Conservation (phyloP, 2,329 filamentous ascomycete genomes). For the Diplodia seriata region DNA sequence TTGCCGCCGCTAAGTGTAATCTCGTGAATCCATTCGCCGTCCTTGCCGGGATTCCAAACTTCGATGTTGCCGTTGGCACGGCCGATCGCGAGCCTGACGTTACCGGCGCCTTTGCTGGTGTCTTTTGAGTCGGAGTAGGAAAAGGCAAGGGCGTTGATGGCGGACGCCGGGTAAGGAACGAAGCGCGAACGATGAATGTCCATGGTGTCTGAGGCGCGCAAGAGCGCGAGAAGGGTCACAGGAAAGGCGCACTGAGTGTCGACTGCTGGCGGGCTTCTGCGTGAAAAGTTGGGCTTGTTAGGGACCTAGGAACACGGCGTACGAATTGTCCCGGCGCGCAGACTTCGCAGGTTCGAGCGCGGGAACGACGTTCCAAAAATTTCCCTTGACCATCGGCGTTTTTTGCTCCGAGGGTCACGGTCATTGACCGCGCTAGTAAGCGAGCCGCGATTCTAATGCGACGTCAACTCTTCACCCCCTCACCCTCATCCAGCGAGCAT, state of each 20-base stretch:
- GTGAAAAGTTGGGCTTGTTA: neutral
- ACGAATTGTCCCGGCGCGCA: conserved; percentile 3
- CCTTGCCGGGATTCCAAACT: conserved; percentile 86
- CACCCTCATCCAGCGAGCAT: neutral
- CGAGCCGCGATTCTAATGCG: conserved; percentile 26
- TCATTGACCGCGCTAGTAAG: conserved; percentile 23
- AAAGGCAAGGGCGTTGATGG: conserved; percentile 94
- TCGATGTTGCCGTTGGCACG: conserved; percentile 96
- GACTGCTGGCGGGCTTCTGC: neutral
- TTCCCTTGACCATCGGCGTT: conserved; percentile 27
- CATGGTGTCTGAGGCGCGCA: conserved; percentile 60
- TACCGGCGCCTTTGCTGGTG: conserved; percentile 27
- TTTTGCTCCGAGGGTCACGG: conserved; percentile 11
- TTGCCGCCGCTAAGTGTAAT: conserved; percentile 81
- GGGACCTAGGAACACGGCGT: conserved; percentile 1
- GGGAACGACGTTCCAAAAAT: conserved; percentile 28
- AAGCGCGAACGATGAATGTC: conserved; percentile 98
- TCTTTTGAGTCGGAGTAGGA: conserved; percentile 69
- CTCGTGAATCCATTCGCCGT: conserved; percentile 87
- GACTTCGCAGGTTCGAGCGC: conserved; percentile 23
- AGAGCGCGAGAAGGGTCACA: neutral
- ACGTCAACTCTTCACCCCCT: conserved; percentile 15
- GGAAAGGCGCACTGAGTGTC: neutral
- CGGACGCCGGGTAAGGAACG: conserved; percentile 86
- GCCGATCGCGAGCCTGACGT: conserved; percentile 78